Base-by-base conservation (phyloP, 371 early-diverging fungal species). In the Catenaria anguillulae region DNA sequence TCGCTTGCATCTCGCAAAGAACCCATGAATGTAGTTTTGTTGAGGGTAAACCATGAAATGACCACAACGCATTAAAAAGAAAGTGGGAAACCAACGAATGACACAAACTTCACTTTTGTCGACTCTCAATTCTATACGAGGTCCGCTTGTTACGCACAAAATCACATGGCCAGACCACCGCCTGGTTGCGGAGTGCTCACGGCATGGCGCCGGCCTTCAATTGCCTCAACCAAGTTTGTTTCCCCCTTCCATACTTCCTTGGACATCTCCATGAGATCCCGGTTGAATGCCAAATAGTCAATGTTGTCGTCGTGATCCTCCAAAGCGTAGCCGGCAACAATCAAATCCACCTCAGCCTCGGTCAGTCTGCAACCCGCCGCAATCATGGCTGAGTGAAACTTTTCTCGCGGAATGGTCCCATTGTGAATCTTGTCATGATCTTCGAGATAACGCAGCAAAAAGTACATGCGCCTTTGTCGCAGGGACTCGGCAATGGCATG, bases 341-440 rank as follows among this genome's bases (percentile, higher is more conserved):
- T 23, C 23, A 64, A 15, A 4, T 60, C 56, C 23, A 37, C 65
- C 3, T 64, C 65, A 0, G 34, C 65, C 2, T 64, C 65, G 6
- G 35, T 45, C 29, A 64, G 19, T 3, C 33, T 5, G n/a, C 21
- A 56, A 13, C 66, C 66, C 15, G 50, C 60, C 19, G 55, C 50
- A 12, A 24, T 23, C 35, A 64, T 1, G 4, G 60, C 63, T 17
- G 65, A 64, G 33, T 24, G 1, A n/a, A 64, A 64, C 45, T 64
- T 66, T 8, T 17, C 33, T 19, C 52, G 31, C 31, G 65, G 66
- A 33, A 64, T 64, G 10, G 64, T 64, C 29, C 65, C 65, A n/a
- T 64, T 64, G 45, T 64, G 64, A 19, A 61, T 64, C 46, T 50
- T 64, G 33, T 64, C 65, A 33, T 65, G 60, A 24, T 64, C 65